Base-by-base conservation (phyloP, 352 stramenopile species). In the Aphanomyces cochlioides region DNA sequence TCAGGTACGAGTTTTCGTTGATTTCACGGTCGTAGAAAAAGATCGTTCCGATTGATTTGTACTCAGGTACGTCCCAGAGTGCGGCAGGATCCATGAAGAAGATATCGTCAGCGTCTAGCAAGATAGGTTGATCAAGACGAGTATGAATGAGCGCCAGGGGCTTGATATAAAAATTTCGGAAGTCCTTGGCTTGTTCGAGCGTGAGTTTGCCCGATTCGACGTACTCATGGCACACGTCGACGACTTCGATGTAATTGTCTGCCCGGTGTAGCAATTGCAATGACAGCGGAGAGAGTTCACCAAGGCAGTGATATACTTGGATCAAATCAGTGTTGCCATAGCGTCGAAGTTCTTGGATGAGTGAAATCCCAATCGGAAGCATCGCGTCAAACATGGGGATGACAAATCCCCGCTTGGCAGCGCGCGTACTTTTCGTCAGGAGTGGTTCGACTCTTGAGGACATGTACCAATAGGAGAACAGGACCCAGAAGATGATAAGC, bases 21-120 rank as follows among this genome's bases (percentile, higher is more conserved):
- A 78, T 74, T 38, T 84, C 72, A 28, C 79, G 80, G 69, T 90
- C 83, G 47, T 87, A 84, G 60, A 90, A 90, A 66, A 90, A 90
- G 12, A 82, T 77, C 56, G 83, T 89, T 8, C 81, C 81, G 7
- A 69, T 85, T 10, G 64, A 45, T 13, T 72, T 13, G 68, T 90
- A 90, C 28, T 72, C 77, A 0, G 68, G 38, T 13, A 66, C 57
- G 17, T 56, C 47, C 57, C 57, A 66, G 39, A 73, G 63, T 10
- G 28, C 39, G 4, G 60, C 59, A 21, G 68, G 68, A 28, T 73
- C 63, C 13, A 39, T 38, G 17, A 73, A 41, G 19, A 73, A 41
- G 66, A 73, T 73, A 64, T 63, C 45, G 36, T 73, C 68, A 19
- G 63, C 68, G 48, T 73, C 68, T 43, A 73, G 21, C 41, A 73